Percentiles rank a stretch among this genome's conserved stretches.
Evolutionary conservation across 108 stramenopile genomes (phyloP).

Genomic region (Epipyxis sp.): DNA sequence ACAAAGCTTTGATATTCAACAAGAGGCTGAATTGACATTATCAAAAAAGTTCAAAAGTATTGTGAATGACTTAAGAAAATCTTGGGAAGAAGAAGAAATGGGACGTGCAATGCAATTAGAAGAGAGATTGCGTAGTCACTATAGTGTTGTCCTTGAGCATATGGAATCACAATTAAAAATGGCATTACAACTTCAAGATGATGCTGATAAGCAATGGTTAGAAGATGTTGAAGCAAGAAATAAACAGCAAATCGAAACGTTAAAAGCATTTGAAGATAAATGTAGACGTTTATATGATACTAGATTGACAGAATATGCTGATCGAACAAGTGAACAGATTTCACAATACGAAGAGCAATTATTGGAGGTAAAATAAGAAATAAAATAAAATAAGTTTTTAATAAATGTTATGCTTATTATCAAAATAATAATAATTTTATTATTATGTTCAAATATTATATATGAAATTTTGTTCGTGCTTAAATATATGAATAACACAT

Average conservation of each 20-base stretch:
- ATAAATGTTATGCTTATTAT: too few species aligned
- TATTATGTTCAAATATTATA: too few species aligned
- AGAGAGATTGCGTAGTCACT: conserved; percentile 3
- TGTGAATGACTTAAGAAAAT: conserved; percentile 5
- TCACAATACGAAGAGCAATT: conserved; percentile 27
- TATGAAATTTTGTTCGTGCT: too few species aligned
- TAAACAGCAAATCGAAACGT: conserved; percentile 7
- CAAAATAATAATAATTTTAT: too few species aligned
- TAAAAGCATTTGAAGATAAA: conserved; percentile 24
- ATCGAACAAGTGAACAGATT: conserved; percentile 13
- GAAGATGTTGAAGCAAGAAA: conserved; percentile 20
- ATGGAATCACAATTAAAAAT: conserved; percentile 22
- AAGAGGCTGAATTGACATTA: background rate
- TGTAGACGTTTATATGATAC: conserved; percentile 29
- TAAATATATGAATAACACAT: too few species aligned
- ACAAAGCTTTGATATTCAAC: conserved; percentile 8
- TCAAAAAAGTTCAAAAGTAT: background rate
- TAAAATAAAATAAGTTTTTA: too few species aligned
- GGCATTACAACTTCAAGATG: conserved; percentile 24
- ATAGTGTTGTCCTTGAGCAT: conserved; percentile 15
- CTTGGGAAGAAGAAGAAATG: conserved; percentile 29
- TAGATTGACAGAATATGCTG: conserved; percentile 1
- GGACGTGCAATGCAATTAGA: background rate
- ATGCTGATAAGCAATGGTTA: conserved; percentile 27
- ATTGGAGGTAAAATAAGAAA: too few species aligned